These are phyloP conservation scores for Lachnellula hyalina DNA, from an alignment of 2,329 filamentous ascomycete species.

Conservation along the genomic window DNA sequence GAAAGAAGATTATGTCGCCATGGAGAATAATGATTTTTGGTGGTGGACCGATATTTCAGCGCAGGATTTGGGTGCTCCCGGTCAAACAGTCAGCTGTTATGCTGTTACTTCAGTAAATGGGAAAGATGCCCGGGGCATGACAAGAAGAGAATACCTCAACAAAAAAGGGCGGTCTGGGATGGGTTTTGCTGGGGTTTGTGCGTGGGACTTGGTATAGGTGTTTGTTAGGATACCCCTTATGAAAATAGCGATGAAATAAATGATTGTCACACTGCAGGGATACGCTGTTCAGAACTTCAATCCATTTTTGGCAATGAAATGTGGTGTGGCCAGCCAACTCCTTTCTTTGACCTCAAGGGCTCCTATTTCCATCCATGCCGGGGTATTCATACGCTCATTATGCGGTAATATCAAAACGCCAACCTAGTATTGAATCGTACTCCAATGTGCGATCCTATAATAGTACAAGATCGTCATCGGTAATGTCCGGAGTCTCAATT, in stretches of 20 bases:
- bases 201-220: conserved; percentile 29
- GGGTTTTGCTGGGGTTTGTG: conserved; percentile 26
- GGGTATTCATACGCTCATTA: too few relatives aligned
- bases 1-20: conserved; percentile 62
- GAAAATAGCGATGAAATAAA: background rate
- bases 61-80: conserved; percentile 59
- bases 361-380: too few relatives aligned
- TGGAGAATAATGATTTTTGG: conserved; percentile 72
- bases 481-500: too few relatives aligned
- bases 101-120: conserved; percentile 48
- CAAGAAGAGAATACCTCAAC: conserved; percentile 22
- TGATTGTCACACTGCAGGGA: background rate
- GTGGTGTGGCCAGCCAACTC: background rate
- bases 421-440: too few relatives aligned
- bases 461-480: too few relatives aligned
- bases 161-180: conserved; percentile 29
- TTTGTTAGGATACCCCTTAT: background rate
- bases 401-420: too few relatives aligned
- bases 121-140: conserved; percentile 28
- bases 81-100: conserved; percentile 61
- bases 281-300: background rate
- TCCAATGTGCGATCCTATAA: too few relatives aligned
- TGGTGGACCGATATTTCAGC: conserved; percentile 76
- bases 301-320: background rate
- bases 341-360: background rate